Conservation (phyloP, 768 basidiomycete genomes). For the Russula olivacea region DNA sequence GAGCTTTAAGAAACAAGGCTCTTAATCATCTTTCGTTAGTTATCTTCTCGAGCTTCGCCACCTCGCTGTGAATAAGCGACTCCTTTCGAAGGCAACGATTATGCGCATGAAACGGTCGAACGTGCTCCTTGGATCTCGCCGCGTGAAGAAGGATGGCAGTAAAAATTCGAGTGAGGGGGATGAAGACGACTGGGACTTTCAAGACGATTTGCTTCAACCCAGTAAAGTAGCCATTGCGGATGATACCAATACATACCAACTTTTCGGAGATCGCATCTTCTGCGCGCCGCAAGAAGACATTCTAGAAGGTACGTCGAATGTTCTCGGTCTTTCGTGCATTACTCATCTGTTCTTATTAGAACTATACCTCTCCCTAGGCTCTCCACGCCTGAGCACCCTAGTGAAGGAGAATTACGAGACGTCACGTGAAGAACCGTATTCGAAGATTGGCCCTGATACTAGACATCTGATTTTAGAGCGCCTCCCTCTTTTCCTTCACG, state of each 20-base stretch:
- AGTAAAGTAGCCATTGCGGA: constrained; percentile 78
- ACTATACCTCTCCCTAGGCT: constrained; percentile 76
- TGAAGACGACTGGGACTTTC: constrained; percentile 68
- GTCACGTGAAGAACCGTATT: constrained; percentile 44
- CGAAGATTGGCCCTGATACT: constrained; percentile 45
- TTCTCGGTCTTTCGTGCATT: not conserved
- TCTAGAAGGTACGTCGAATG: constrained; percentile 56
- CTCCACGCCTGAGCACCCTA: constrained; percentile 60
- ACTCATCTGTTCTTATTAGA: constrained; percentile 34
- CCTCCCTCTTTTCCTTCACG: constrained; percentile 86
- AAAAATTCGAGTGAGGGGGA: constrained; percentile 41
- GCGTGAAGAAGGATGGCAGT: constrained; percentile 39
- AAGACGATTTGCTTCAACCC: constrained; percentile 66
- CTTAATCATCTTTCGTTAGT: constrained; percentile 36
- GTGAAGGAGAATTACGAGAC: constrained; percentile 75
- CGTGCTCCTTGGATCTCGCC: constrained; percentile 69
- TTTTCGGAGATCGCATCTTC: constrained; percentile 72
- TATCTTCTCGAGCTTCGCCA: constrained; percentile 80
- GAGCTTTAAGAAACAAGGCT: not conserved
- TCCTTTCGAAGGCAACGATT: constrained; percentile 47
- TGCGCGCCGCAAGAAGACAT: constrained; percentile 86
- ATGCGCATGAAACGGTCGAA: constrained; percentile 62
- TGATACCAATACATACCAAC: constrained; percentile 72
- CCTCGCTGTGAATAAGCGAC: constrained; percentile 66
- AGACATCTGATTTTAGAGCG: constrained; percentile 70